Conservation (phyloP, 2,329 filamentous ascomycete species). For the Claviceps citrina region DNA sequence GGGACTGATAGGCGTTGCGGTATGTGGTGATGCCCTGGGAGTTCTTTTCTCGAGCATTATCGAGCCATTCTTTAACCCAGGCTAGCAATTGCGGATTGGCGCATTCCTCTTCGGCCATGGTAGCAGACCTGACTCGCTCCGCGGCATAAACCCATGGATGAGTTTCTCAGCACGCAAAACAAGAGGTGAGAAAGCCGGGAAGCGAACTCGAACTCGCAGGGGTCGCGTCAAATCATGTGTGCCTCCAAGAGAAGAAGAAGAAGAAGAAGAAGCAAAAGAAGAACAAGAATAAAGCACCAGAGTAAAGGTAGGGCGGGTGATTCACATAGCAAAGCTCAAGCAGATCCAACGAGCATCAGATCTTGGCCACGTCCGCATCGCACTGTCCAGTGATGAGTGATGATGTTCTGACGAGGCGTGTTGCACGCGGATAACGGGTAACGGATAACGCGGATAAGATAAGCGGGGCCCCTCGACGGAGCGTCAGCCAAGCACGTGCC, state of each 20-base stretch:
- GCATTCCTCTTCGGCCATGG: conserved; percentile 24
- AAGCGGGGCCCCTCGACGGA: neutral
- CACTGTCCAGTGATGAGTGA: no score
- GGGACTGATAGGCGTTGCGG: conserved; percentile 59
- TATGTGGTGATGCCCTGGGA: conserved; percentile 58
- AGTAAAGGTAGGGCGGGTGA: no score
- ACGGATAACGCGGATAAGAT: no score
- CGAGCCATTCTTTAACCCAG: conserved; percentile 68
- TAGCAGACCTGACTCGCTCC: neutral
- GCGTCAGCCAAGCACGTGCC: conserved; percentile 3
- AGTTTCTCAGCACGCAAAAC: neutral
- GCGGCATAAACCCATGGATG: neutral
- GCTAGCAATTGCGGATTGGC: conserved; percentile 56
- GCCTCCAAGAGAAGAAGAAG: neutral
- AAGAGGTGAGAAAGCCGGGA: neutral
- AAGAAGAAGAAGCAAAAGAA: neutral
- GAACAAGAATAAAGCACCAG: no score
- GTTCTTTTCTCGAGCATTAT: conserved; percentile 51
- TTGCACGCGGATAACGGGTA: no score
- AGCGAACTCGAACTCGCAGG: neutral
- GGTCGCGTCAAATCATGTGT: neutral
- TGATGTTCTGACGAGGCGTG: no score
- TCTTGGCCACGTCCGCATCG: no score
- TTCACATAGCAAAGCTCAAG: neutral
- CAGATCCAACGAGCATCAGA: no score